Evolutionary conservation across 345 rosid genomes (phyloP), one percentile per base, ranked within the genome.

Genomic region (Eucalyptus brandiana): DNA sequence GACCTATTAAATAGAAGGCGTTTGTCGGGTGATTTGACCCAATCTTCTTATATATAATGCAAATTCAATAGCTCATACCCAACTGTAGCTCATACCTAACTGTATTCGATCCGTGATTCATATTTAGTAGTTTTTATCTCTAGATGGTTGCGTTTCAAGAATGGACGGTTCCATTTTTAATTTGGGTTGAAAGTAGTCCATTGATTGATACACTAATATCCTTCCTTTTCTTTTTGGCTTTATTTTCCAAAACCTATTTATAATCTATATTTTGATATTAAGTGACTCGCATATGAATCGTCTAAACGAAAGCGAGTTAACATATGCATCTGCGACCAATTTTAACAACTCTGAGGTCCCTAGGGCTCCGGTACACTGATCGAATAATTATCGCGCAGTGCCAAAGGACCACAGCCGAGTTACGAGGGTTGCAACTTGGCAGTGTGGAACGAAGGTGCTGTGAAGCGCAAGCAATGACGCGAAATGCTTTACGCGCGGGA

Each of bases 21-120:
- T 19, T 0, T 8, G 2, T 4, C 0, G 9, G 10, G 26, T 21
- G 12, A 56, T 23, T 1, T 11, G 13, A 56, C 12, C 0, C 0
- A 19, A 24, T 56, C 30, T 23, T 23, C 2, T 56, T 24, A 10
- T 24, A 56, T 56, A 10, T 56, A 24, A 10, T 56, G 6, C 3
- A 56, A 24, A 56, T 23, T 56, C 30, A 56, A 56, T 1, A 1
- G 6, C 3, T 56, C 30, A 23, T 56, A 3, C 30, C 1, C 3
- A 56, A 56, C 0, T 0, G 5, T 53, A 53, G 6, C 3, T 56
- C 30, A 23, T 56, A 3, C 30, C 1, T 1, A 56, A 56, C 0
- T 0, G 5, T 53, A 53, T 26, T 53, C 1, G 1, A 56, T 28
- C 6, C 2, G 13, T 9, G 30, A 56, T 24, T 6, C 9, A 56